Base-by-base conservation (phyloP, 306 rosid species). In the Casuarina glauca region DNA sequence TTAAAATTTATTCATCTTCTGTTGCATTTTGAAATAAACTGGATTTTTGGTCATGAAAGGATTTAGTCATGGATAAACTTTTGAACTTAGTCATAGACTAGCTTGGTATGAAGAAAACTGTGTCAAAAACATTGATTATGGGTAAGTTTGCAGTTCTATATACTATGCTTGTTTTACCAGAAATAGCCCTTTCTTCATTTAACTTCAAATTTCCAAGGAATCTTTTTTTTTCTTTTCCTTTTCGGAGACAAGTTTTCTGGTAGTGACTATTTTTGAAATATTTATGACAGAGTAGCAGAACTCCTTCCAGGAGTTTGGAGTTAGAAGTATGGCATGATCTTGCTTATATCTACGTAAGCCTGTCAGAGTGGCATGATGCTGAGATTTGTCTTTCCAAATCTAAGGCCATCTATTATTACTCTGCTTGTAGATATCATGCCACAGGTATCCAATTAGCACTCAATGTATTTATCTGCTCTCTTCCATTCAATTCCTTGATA, bases 311-410 rank as follows among this genome's bases (percentile, higher is more conserved):
- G 86, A 90, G 86, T 76, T 83, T 93, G 86, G 93, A 96, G 86
- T 43, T 84, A 85, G 96, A 93, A 82, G 80, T 84, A 77, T 96
- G 97, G 98, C 94, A 89, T 82, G 98, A 91, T 73, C 88, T 96
- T 78, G 91, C 98, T 74, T 74, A 76, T 80, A 72, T 91, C 41
- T 96, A 96, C 74, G 84, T 91, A 82, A 81, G 79, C 66, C 81
- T 91, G 69, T 91, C 94, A 32, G 85, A 73, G 57, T 96, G 94
- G 99, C 82, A 58, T 42, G 98, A 93, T 70, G 96, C 93, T 3
- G 91, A 88, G 88, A 84, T 82, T 50, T 96, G 98, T 82, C 94
- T 96, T 67, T 82, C 89, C 4, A 91, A 87, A 86, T 91, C 98
- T 1, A 87, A 85, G 87, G 87, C 87, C 82, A 79, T 93, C 71